Evolutionary conservation across 805 yeast genomes (phyloP).

Genomic region (Suhomyces tanzawaensis): DNA sequence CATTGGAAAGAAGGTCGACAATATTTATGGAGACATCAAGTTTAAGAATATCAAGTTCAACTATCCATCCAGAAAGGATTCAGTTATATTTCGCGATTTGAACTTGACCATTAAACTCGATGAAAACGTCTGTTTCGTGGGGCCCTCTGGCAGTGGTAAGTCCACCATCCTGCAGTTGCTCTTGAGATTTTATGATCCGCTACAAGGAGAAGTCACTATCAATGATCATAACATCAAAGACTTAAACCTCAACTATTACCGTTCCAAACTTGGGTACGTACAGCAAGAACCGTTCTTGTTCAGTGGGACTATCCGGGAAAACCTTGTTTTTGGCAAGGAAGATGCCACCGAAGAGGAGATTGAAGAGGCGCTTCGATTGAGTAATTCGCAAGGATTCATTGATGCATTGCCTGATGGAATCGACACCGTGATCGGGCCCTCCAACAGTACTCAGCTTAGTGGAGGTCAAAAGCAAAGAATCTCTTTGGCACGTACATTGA

Average conservation of each 20-base stretch:
- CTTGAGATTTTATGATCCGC: constrained; percentile 81
- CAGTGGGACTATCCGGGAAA: constrained; percentile 81
- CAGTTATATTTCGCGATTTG: constrained; percentile 59
- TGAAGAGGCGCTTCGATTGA: constrained; percentile 57
- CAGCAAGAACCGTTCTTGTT: constrained; percentile 90
- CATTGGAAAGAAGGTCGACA: constrained; percentile 48
- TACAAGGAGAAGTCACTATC: constrained; percentile 57
- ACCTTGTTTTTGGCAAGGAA: constrained; percentile 71
- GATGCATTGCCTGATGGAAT: constrained; percentile 75
- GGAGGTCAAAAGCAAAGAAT: constrained; percentile 96
- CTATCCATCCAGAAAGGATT: constrained; percentile 83
- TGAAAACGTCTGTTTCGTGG: constrained; percentile 89
- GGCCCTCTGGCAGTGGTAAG: constrained; percentile 97
- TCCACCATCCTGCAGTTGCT: constrained; percentile 81
- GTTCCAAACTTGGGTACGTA: constrained; percentile 81
- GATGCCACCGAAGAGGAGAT: constrained; percentile 60
- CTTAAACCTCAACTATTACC: constrained; percentile 67
- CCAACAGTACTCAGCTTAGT: constrained; percentile 68
- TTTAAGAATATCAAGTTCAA: constrained; percentile 65
- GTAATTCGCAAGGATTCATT: constrained; percentile 73
- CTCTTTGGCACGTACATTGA: constrained; percentile 83
- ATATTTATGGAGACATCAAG: constrained; percentile 53
- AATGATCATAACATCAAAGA: constrained; percentile 63
- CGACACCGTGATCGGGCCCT: constrained; percentile 79
- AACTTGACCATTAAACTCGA: constrained; percentile 68